Conservation (phyloP, 805 yeast species). For the Schwanniomyces occidentalis region DNA sequence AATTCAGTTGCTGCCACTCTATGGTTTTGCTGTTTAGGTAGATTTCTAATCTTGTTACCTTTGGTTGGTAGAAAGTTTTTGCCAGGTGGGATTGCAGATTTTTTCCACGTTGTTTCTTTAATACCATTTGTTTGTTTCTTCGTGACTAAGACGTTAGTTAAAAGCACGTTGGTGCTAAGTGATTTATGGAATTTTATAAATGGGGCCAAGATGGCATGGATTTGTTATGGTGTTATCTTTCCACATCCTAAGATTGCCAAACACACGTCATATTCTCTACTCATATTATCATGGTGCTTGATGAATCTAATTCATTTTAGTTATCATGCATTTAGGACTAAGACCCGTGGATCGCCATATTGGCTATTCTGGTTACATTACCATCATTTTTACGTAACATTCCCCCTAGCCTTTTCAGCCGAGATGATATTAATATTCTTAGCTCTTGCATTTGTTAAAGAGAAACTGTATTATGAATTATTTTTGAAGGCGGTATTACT, state of each 20-base stretch:
- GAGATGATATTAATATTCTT: constrained; percentile 39
- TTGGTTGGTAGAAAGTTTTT: constrained; percentile 64
- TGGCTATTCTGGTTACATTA: constrained; percentile 39
- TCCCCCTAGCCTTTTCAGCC: constrained; percentile 31
- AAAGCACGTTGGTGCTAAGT: constrained; percentile 5
- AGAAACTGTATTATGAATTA: constrained; percentile 24
- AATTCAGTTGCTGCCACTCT: constrained; percentile 37
- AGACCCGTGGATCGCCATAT: constrained; percentile 35
- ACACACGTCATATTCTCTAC: constrained; percentile 40
- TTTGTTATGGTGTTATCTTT: constrained; percentile 42
- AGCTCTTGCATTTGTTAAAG: constrained; percentile 32
- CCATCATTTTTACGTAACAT: constrained; percentile 32
- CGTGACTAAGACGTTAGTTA: constrained; percentile 15
- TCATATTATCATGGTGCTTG: constrained; percentile 39
- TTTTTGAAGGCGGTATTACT: constrained; percentile 26
- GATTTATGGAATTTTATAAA: constrained; percentile 31
- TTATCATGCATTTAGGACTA: constrained; percentile 36
- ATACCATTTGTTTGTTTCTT: constrained; percentile 30
- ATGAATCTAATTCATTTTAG: constrained; percentile 31
- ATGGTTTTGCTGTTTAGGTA: constrained; percentile 48
- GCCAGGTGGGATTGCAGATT: constrained; percentile 74
- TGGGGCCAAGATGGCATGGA: constrained; percentile 34
- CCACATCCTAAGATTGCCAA: constrained; percentile 43
- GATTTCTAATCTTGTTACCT: constrained; percentile 57
- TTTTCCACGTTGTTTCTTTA: constrained; percentile 46